Evolutionary conservation across 176 grass and related monocot species (phyloP).

Genomic region (Oryza punctata): DNA sequence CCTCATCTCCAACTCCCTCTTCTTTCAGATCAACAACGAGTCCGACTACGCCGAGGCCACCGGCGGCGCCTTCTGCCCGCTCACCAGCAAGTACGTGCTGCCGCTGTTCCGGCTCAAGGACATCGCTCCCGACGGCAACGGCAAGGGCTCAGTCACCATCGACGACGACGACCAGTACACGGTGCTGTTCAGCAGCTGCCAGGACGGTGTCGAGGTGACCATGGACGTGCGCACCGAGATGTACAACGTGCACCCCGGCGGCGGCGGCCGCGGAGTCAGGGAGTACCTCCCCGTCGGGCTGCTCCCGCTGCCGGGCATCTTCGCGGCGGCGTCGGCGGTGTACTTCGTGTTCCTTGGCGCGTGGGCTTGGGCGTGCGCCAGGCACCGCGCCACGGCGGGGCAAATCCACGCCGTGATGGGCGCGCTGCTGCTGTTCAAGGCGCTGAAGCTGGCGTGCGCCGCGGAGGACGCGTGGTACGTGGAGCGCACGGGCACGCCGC

Average conservation of each 20-base stretch:
- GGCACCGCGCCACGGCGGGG: conserved; percentile 39
- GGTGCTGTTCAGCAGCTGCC: conserved; percentile 63
- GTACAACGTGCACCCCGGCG: conserved; percentile 51
- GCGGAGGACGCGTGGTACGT: conserved; percentile 70
- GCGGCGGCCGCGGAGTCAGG: neutral
- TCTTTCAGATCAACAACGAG: conserved; percentile 62
- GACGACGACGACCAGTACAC: conserved; percentile 57
- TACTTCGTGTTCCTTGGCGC: conserved; percentile 45
- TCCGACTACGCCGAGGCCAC: conserved; percentile 52
- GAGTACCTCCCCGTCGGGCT: conserved; percentile 61
- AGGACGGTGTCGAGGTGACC: conserved; percentile 56
- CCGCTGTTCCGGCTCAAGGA: conserved; percentile 50
- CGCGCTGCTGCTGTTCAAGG: conserved; percentile 78
- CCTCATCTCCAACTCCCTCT: conserved; percentile 55
- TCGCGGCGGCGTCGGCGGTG: conserved; percentile 33
- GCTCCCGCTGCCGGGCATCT: conserved; percentile 53
- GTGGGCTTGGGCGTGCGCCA: conserved; percentile 40
- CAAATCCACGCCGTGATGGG: conserved; percentile 55
- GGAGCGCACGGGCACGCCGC: conserved; percentile 57
- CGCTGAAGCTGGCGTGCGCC: conserved; percentile 61
- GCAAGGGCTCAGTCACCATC: conserved; percentile 28
- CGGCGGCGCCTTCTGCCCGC: conserved; percentile 55
- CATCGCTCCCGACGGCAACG: conserved; percentile 35
- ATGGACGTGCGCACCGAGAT: conserved; percentile 73
- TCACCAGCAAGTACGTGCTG: conserved; percentile 52